phyloP scores from a whole-genome alignment of 176 grass and related monocot species.

The Avena insularis region DNA sequence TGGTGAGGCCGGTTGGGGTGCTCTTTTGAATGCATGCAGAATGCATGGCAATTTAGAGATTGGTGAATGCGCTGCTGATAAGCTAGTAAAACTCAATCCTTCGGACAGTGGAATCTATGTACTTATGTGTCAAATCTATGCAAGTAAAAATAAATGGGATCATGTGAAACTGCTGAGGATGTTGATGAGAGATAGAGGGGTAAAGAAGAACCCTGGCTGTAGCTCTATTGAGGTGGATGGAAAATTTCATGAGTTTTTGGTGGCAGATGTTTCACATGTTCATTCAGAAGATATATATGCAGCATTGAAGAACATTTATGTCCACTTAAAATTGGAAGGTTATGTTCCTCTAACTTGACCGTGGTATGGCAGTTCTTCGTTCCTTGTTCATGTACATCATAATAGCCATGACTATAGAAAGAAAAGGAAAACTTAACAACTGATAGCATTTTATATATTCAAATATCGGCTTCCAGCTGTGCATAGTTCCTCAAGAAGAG shows the following conservation, averaged over 20 bases:
- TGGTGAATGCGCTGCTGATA: conserved; percentile 57
- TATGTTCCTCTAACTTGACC: conserved; percentile 44
- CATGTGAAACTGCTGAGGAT: conserved; percentile 61
- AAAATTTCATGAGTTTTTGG: conserved; percentile 57
- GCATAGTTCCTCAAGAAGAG: conserved; percentile 28
- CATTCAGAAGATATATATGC: conserved; percentile 62
- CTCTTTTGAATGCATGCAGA: conserved; percentile 64
- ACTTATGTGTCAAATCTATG: conserved; percentile 70
- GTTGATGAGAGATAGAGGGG: conserved; percentile 61
- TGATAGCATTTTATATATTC: conserved; percentile 21
- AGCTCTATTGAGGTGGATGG: conserved; percentile 67
- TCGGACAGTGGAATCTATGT: conserved; percentile 75
- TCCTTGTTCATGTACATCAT: conserved; percentile 7
- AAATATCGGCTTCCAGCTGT: neutral
- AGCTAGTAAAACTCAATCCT: conserved; percentile 56
- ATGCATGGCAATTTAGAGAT: conserved; percentile 69
- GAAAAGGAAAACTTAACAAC: conserved; percentile 29
- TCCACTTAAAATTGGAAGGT: conserved; percentile 54
- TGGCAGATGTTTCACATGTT: conserved; percentile 52
- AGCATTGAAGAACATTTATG: conserved; percentile 58
- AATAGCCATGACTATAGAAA: conserved; percentile 20
- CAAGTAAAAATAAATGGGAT: conserved; percentile 68
- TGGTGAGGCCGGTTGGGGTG: conserved; percentile 65
- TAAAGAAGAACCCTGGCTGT: conserved; percentile 70
- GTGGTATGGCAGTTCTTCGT: neutral